These are phyloP conservation scores for Colletotrichum coccodes DNA, from an alignment of 2,329 filamentous ascomycete species.

Conservation along the genomic window DNA sequence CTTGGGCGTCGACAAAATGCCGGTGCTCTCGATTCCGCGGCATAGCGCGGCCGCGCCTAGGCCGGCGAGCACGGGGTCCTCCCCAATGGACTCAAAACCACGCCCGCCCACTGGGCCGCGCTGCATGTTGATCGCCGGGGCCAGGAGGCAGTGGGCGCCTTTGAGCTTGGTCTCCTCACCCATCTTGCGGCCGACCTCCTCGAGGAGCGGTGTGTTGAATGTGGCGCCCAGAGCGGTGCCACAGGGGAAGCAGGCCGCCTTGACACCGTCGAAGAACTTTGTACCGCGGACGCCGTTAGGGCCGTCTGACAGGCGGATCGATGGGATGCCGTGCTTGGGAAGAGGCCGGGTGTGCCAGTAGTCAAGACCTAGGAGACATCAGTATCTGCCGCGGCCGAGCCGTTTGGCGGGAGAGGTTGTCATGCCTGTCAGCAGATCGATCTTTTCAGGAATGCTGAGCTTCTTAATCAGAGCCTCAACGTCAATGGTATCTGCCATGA, in stretches of 20 bases:
- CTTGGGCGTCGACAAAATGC: conserved; percentile 36
- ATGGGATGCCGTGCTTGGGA: conserved; percentile 23
- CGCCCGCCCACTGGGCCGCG: conserved; percentile 84
- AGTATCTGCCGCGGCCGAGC: too few relatives aligned
- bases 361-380: conserved; percentile 13
- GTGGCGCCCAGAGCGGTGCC: conserved; percentile 32
- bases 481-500: too few relatives aligned
- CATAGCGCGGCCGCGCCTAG: conserved; percentile 49
- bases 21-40: conserved; percentile 46
- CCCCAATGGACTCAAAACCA: conserved; percentile 87
- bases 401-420: too few relatives aligned
- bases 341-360: conserved; percentile 33
- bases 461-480: too few relatives aligned
- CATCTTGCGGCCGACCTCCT: conserved; percentile 17
- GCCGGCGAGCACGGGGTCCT: conserved; percentile 81
- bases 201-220: conserved; percentile 26
- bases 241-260: conserved; percentile 67
- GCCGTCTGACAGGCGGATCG: conserved; percentile 30
- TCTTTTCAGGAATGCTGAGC: too few relatives aligned
- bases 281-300: conserved; percentile 45
- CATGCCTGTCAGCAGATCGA: too few relatives aligned
- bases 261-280: conserved; percentile 39
- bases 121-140: conserved; percentile 63
- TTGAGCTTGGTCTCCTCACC: conserved; percentile 1
- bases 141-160: conserved; percentile 55